Evolutionary conservation across 1,284 basidiomycete genomes (phyloP).

Genomic region (Trametes sp.): DNA sequence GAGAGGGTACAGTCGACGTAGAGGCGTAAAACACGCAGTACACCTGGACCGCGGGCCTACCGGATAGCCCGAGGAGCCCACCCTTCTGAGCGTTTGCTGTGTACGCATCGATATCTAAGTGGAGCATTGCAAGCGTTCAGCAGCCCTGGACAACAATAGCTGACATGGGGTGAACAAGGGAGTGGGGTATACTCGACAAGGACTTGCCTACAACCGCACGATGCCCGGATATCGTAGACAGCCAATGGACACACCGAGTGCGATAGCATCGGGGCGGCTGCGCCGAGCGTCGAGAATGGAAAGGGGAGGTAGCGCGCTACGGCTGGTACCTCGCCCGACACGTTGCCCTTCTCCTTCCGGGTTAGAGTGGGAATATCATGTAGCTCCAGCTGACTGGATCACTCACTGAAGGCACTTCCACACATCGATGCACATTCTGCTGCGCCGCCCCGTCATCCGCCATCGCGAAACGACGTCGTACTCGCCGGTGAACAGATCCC

Average conservation of each 20-base stretch:
- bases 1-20: neutral
- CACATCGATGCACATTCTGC: neutral
- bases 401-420: slow-evolving; percentile 7
- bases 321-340: slow-evolving; percentile 15
- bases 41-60: neutral
- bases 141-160: neutral
- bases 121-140: neutral
- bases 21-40: neutral
- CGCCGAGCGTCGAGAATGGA: slow-evolving; percentile 7
- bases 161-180: neutral
- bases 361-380: slow-evolving; percentile 1
- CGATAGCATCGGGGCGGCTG: neutral
- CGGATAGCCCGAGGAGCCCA: neutral
- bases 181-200: neutral
- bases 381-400: slow-evolving; percentile 11
- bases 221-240: neutral
- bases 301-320: slow-evolving; percentile 5
- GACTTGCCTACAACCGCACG: neutral
- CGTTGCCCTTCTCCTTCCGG: slow-evolving; percentile 9
- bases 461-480: neutral
- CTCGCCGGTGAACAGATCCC: neutral
- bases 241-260: neutral
- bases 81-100: neutral
- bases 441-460: slow-evolving; percentile 2
- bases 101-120: neutral